phyloP scores from a whole-genome alignment of 139 green algal genomes.

The Auxenochlorella pyrenoidosa region DNA sequence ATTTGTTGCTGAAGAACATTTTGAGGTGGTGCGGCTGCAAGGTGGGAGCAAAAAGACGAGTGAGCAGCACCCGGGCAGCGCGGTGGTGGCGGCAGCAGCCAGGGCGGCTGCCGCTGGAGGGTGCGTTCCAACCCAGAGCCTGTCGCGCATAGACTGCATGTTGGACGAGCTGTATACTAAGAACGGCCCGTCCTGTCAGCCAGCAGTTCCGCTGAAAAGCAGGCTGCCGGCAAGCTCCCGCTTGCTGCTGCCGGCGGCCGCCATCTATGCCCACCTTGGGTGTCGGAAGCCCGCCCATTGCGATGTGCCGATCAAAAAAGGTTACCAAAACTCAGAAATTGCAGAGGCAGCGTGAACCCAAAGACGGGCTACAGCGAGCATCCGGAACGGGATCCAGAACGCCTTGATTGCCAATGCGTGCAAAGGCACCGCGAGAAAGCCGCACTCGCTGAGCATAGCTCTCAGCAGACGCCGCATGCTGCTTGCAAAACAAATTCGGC shows the following conservation, averaged over 20 bases:
- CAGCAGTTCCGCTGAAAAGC: neutral
- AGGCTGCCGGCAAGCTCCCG: neutral
- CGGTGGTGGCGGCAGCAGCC: neutral
- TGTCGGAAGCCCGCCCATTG: neutral
- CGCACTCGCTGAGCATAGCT: too few species aligned
- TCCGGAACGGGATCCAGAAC: too few species aligned
- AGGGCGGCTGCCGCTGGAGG: neutral
- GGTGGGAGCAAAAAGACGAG: neutral
- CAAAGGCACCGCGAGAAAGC: too few species aligned
- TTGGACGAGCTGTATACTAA: neutral
- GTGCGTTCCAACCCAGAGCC: neutral
- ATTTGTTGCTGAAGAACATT: constrained; percentile 63
- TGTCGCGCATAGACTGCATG: neutral
- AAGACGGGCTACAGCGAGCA: neutral
- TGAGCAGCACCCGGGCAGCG: neutral
- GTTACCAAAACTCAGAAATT: neutral
- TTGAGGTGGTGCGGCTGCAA: constrained; percentile 22
- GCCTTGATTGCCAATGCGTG: neutral
- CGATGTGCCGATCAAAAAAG: neutral
- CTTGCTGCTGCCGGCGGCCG: neutral
- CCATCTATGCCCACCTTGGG: neutral
- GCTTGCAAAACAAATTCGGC: too few species aligned
- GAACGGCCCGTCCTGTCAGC: neutral
- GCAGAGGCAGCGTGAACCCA: neutral
- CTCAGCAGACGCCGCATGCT: too few species aligned